Percentiles rank a stretch among this genome's conserved stretches.
Evolutionary conservation across 495 filamentous ascomycete genomes (phyloP).

Genomic region (Lepidopterella palustris): DNA sequence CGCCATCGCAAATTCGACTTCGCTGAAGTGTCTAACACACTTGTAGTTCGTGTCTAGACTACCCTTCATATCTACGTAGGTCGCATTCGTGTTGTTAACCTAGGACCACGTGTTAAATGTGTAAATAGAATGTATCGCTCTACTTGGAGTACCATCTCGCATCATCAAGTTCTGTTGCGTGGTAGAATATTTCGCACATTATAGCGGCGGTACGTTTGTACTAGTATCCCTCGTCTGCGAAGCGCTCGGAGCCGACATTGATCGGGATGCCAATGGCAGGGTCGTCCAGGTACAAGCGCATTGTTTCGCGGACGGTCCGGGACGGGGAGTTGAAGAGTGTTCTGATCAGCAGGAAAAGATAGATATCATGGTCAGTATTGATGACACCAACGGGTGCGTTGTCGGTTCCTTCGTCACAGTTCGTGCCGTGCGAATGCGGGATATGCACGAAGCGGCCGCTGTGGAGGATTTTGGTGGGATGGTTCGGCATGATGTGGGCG

Average conservation of each 20-base stretch:
- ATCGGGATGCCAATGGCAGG: constrained; percentile 24
- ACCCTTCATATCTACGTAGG: constrained; percentile 11
- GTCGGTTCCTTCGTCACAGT: constrained; percentile 28
- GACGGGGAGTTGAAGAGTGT: constrained; percentile 25
- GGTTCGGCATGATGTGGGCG: constrained; percentile 27
- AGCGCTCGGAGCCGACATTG: constrained; percentile 22
- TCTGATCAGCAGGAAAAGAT: constrained; percentile 12
- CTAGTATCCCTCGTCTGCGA: constrained; percentile 23
- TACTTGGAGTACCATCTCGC: constrained; percentile 24
- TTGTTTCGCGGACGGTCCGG: constrained; percentile 15
- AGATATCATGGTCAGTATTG: constrained; percentile 25
- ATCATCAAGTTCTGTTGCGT: constrained; percentile 23
- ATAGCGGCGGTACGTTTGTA: constrained; percentile 28
- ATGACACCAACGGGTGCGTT: constrained; percentile 23
- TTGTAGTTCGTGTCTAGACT: constrained; percentile 21
- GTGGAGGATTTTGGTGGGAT: constrained; percentile 22
- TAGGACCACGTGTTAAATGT: constrained; percentile 28
- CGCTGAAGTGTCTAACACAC: constrained; percentile 26
- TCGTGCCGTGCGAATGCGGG: constrained; percentile 24
- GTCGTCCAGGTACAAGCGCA: constrained; percentile 28
- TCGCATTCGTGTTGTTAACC: constrained; percentile 23
- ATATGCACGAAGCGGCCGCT: constrained; percentile 25
- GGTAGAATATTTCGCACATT: constrained; percentile 27
- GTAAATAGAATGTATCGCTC: constrained; percentile 27
- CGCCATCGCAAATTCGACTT: constrained; percentile 23